These are phyloP conservation scores for Schwanniomyces sp. DNA, from an alignment of 805 yeast species.

Conservation along the genomic window DNA sequence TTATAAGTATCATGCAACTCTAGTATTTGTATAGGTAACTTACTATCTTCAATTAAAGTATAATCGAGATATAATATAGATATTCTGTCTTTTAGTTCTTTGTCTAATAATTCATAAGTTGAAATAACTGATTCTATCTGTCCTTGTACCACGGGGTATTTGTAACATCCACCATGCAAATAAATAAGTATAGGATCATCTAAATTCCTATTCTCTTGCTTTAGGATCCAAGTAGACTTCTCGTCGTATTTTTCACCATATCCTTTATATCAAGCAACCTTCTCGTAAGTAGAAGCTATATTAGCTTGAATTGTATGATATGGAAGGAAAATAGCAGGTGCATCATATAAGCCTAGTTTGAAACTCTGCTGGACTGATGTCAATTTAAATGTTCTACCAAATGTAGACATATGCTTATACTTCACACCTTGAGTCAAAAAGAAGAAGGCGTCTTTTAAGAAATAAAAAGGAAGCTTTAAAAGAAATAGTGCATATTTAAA, in stretches of 20 bases:
- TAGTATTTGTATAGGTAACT: conserved; percentile 31
- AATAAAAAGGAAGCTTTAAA: not conserved
- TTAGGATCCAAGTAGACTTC: conserved; percentile 28
- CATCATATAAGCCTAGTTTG: not conserved
- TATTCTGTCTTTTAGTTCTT: conserved; percentile 11
- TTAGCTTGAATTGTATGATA: not conserved
- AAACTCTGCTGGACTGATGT: not conserved
- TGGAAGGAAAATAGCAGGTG: not conserved
- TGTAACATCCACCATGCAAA: conserved; percentile 34
- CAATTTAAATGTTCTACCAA: not conserved
- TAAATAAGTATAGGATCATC: conserved; percentile 32
- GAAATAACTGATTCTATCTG: conserved; percentile 31
- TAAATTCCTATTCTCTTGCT: conserved; percentile 21
- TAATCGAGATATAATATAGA: conserved; percentile 33
- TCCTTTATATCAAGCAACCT: not conserved
- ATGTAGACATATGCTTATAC: not conserved
- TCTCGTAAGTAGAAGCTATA: not conserved
- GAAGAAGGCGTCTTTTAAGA: not conserved
- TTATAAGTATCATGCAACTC: conserved; percentile 29
- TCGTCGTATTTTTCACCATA: conserved; percentile 1
- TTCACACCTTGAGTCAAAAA: not conserved
- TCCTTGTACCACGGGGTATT: not conserved
- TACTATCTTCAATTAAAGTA: conserved; percentile 28
- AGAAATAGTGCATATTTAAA: not conserved
- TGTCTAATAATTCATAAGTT: conserved; percentile 26